Conservation (phyloP, 306 rosid genomes). For the Coriaria nepalensis region DNA sequence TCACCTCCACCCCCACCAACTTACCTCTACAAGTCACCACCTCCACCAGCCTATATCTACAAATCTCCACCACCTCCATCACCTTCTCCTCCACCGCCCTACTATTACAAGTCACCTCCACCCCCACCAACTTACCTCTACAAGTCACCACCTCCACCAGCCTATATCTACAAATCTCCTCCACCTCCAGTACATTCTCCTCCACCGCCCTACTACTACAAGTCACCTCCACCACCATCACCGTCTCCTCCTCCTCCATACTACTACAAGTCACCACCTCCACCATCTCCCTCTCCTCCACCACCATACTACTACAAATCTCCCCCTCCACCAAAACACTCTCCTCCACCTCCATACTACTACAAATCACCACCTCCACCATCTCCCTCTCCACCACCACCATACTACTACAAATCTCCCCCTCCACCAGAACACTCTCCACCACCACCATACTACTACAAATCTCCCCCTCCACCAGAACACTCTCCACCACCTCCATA, state of each 20-base stretch:
- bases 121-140: too few species aligned
- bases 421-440: slow-evolving; percentile 9
- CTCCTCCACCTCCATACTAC: slow-evolving; percentile 2
- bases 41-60: slow-evolving; percentile 25
- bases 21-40: slow-evolving; percentile 35
- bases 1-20: slow-evolving; percentile 33
- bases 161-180: slow-evolving; percentile 14
- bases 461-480: slow-evolving; percentile 8
- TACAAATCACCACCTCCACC: slow-evolving; percentile 24
- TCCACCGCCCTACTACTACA: slow-evolving; percentile 4
- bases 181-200: slow-evolving; percentile 11
- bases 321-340: slow-evolving; percentile 24
- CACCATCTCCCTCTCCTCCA: not conserved
- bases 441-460: slow-evolving; percentile 2
- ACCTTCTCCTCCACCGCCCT: not conserved
- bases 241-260: slow-evolving; percentile 2
- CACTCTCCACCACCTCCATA: slow-evolving; percentile 14
- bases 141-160: not conserved
- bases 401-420: slow-evolving; percentile 9
- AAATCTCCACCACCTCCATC: not conserved
- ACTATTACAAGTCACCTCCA: slow-evolving; percentile 7
- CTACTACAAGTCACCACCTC: slow-evolving; percentile 11
- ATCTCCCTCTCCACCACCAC: not conserved
- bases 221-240: slow-evolving; percentile 11
- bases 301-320: slow-evolving; percentile 21